These are phyloP conservation scores for Pigoraptor vietnamica DNA, from an alignment of 78 protist genomes.

Conservation along the genomic window DNA sequence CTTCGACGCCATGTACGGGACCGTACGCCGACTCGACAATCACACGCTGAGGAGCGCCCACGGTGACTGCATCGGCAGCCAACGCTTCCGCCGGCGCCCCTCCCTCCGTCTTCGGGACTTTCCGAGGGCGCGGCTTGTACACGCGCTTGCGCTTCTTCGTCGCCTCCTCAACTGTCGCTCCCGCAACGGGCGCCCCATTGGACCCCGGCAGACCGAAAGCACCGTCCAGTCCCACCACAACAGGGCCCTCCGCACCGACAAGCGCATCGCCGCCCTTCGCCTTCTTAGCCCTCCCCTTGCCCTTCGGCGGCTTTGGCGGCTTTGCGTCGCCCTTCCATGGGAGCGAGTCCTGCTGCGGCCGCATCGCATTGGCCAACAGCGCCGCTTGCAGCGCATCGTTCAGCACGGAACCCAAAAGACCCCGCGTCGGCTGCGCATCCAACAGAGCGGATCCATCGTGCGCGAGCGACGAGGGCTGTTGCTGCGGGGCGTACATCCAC, in stretches of 20 bases:
- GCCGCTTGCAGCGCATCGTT: not conserved
- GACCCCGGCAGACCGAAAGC: not conserved
- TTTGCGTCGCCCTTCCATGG: not conserved
- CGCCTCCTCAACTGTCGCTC: not conserved
- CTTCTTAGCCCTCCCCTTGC: not conserved
- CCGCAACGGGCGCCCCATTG: not conserved
- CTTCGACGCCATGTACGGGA: not conserved
- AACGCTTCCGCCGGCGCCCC: not conserved
- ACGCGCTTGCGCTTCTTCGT: not conserved
- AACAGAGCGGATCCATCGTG: no score
- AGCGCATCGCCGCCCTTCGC: not conserved
- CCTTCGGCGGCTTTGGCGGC: not conserved
- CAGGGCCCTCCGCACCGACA: not conserved
- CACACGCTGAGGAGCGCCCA: not conserved
- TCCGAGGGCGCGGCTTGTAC: not conserved
- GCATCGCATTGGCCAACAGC: not conserved
- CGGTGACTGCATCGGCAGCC: not conserved
- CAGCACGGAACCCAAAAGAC: no score
- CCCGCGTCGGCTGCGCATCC: no score
- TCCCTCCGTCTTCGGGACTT: not conserved
- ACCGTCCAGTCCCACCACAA: not conserved
- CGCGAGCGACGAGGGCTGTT: no score
- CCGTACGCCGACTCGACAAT: no score
- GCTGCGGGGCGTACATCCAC: no score
- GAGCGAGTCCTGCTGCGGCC: no score